Base-by-base conservation (phyloP, 1,284 basidiomycete species). In the Leccinum pachyderme region DNA sequence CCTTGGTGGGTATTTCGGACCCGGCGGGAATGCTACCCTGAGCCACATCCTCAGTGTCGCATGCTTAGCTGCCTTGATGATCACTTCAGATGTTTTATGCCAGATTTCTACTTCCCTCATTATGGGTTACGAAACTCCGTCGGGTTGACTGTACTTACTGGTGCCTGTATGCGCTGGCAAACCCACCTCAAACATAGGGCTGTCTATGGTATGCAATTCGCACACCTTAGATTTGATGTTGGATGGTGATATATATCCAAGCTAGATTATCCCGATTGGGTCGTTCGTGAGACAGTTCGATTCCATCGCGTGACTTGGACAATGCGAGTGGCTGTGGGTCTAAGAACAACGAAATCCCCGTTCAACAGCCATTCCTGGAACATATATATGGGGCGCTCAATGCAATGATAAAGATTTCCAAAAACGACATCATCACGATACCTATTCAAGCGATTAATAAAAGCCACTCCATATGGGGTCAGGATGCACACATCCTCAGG, bases 21-120 rank as follows among this genome's bases (percentile, higher is more conserved):
- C 57, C 51, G 54, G 45, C 33, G 25, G 18, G 24, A 39, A 33
- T 13, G 13, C 8, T 6, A 33, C 52, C 46, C 48, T 55, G 29
- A 63, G 7, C n/a, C 9, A 48, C 3, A 28, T 45, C 24, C 13
- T 31, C 59, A 84, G 85, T 89, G 56, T 85, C 85, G 4, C 87
- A 86, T 65, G 69, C 18, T 18, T 81, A 61, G 75, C 81, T 1
- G 67, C 76, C 9, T 70, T 73, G 11, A 79, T 93, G 76, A 79
- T 81, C 7, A 79, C 83, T 44, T 73, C 77, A 13, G 89, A 93
- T 63, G 82, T 89, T 3, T 73, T 86, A 27, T 87, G 81, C 55
- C 89, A 92, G 68, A 89, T 93, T 58, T 84, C 85, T 7, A 92
- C 87, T 0, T 89, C 93, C 67, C 78, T 93, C 47, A 78, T 82